Base-by-base conservation (phyloP, 306 rosid species). In the Quercus parvula region DNA sequence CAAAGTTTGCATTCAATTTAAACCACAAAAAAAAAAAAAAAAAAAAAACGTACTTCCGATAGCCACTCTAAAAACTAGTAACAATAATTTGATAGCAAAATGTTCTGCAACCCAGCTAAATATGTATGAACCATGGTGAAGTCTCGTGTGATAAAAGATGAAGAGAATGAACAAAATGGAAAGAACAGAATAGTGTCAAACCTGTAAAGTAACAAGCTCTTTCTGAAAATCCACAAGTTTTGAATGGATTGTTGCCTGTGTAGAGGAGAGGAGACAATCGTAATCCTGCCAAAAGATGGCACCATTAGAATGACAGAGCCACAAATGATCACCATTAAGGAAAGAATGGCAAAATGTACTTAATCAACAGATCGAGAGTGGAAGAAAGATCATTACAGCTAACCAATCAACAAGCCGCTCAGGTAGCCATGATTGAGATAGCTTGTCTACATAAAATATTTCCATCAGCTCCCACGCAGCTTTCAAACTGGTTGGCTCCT, bases 351-450 rank as follows among this genome's bases (percentile, higher is more conserved):
- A 72, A 30, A 41, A 22, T 13, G 58, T 13, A 70, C 15, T 25
- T 56, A 59, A 63, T 28, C 71, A 63, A 66, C 75, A 78, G 30
- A 58, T 12, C 14, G 27, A 72, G 70, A 35, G 22, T 74, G 63
- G 35, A 70, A 76, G 73, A 73, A 73, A 70, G 90, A 90, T 88
- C 88, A 86, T 87, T 94, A 94, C 99, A 78, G 95, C 89, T 89
- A 94, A 81, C 97, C 99, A 94, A 89, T 94, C 99, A 82, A 92
- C 95, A 78, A 94, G 94, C 77, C 90, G 91, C 84, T 94, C 99
- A 63, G 89, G 91, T 79, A 88, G 89, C 97, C 97, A 94, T 66
- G 95, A 83, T 86, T 90, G 97, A 74, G 92, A 92, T 76, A 85
- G 90, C 84, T 90, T 94, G 89, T 94, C 99, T 1, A 89, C 97